Evolutionary conservation across 2,329 filamentous ascomycete genomes (phyloP), one percentile per base, ranked within the genome.

Genomic region (Magnaporthiopsis incrustans): DNA sequence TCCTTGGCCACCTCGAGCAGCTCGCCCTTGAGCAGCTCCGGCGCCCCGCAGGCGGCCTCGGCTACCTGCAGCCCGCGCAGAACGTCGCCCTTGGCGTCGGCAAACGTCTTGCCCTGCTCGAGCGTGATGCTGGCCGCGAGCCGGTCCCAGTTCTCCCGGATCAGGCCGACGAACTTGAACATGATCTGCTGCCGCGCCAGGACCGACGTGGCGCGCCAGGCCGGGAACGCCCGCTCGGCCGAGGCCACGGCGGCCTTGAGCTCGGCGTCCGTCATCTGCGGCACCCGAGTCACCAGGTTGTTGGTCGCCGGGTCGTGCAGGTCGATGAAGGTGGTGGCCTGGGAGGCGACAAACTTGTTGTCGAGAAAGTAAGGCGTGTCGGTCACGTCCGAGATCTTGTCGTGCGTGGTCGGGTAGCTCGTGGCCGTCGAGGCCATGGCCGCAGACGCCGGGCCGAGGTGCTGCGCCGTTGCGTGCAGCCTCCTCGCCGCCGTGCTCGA

Each of bases 81-180:
- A 27, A 95, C 91, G 74, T 95, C 91, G 59, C 91, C 91, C 76
- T 82, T 88, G 50, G 91, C 90, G 75, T 95, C 91, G 63, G 88
- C 89, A 75, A 94, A 89, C 0, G 91, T 95, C 84, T 95, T 95
- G 75, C 91, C 91, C 80, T 95, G 91, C 80, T 95, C 91, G 64
- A 94, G 82, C 8, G 90, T 93, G 75, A 95, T 95, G 78, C 89
- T 92, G 15, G 91, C 90, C 22, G 91, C 91, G 69, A 95, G 78
- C 25, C 91, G 83, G 75, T 95, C 91, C 90, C 90, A 93, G 78
- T 95, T 89, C 78, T 93, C 88, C 63, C 89, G 82, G 74, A 95
- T 91, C 72, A 95, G 79, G 38, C 83, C 82, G 44, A 92, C 89
- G 71, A 92, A 92, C 76, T 89, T 89, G 82, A 95, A 94, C 89